Evolutionary conservation across 768 basidiomycete species (phyloP).

Genomic region (Russula dissimulans): DNA sequence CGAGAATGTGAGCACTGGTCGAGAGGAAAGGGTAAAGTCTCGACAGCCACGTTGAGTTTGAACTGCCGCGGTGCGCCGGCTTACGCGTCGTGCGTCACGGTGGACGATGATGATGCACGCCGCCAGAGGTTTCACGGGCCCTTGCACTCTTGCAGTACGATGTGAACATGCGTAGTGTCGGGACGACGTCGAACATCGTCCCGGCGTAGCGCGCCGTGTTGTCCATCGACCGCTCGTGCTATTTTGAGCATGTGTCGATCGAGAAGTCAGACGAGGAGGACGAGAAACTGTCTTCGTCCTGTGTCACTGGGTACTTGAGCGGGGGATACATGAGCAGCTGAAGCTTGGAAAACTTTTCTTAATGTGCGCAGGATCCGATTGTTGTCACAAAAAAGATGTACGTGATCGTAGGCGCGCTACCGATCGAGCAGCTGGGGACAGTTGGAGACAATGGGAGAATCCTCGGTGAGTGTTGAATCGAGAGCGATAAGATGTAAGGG

Average conservation of each 20-base stretch:
- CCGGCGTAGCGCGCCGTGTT: constrained; percentile 14
- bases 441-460: too few species aligned
- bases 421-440: too few species aligned
- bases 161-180: constrained; percentile 14
- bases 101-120: neutral
- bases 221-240: constrained; percentile 2
- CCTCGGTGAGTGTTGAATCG: too few species aligned
- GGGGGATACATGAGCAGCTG: constrained; percentile 16
- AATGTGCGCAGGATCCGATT: too few species aligned
- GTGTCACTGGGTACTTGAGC: neutral
- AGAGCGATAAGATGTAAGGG: too few species aligned
- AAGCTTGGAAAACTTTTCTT: neutral
- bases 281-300: constrained; percentile 1
- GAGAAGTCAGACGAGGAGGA: constrained; percentile 14
- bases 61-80: too few species aligned
- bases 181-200: constrained; percentile 10
- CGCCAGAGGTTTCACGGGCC: constrained; percentile 10
- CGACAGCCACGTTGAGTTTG: too few species aligned
- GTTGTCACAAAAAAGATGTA: too few species aligned
- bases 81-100: too few species aligned
- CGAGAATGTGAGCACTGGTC: too few species aligned
- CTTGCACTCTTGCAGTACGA: constrained; percentile 13
- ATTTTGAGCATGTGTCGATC: constrained; percentile 6
- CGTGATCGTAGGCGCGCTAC: too few species aligned
- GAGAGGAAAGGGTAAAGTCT: too few species aligned